A percentile compares a stretch with the other conserved stretches of the same genome.
phyloP scores from a whole-genome alignment of 352 stramenopile genomes.

The Globisporangium takayamanum region DNA sequence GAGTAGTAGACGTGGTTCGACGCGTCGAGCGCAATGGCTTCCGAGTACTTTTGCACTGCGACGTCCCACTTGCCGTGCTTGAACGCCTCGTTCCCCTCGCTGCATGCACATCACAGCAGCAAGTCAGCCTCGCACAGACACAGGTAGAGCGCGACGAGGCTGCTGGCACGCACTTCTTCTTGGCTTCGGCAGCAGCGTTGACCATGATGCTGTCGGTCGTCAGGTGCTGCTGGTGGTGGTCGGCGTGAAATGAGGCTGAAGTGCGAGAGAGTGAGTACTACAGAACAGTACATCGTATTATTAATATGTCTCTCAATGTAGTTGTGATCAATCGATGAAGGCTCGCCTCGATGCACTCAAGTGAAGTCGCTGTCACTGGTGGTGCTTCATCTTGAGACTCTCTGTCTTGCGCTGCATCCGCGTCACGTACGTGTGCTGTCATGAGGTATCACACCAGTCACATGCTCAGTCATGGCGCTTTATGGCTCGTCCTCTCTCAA shows the following conservation, averaged over 20 bases:
- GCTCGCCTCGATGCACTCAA: too few species aligned
- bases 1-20: constrained; percentile 92
- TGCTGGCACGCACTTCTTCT: constrained; percentile 60
- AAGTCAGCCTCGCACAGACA: neutral
- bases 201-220: constrained; percentile 24
- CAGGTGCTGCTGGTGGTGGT: constrained; percentile 1
- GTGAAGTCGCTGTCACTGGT: too few species aligned
- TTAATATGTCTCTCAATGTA: too few species aligned
- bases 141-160: neutral
- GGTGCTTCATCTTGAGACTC: too few species aligned
- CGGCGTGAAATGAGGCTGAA: constrained; percentile 2
- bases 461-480: too few species aligned
- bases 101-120: constrained; percentile 10
- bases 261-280: too few species aligned
- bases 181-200: constrained; percentile 69
- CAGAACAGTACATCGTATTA: too few species aligned
- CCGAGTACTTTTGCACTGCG: constrained; percentile 91
- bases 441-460: too few species aligned
- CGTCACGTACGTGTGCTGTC: too few species aligned
- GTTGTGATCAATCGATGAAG: too few species aligned
- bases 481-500: too few species aligned
- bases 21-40: constrained; percentile 85
- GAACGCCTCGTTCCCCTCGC: constrained; percentile 94
- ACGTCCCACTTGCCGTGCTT: constrained; percentile 86
- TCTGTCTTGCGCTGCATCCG: too few species aligned